Evolutionary conservation across 495 filamentous ascomycete genomes (phyloP).

Genomic region (Diplogelasinospora grovesii): DNA sequence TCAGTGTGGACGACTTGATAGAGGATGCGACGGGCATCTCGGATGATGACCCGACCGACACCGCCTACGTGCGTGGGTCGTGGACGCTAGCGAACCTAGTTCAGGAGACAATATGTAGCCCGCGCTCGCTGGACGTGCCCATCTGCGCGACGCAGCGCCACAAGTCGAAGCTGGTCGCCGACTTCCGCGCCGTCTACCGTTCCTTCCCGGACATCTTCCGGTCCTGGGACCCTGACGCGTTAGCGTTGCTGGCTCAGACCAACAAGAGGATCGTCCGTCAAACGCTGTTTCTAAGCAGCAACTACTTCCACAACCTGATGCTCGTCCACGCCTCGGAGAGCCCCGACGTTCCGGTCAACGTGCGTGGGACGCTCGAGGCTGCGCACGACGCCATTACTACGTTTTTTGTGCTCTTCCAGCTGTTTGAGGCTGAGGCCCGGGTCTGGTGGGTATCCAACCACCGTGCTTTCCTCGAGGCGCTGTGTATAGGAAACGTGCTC

Average conservation of each 20-base stretch:
- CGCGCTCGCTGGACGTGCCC: conserved; percentile 57
- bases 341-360: conserved; percentile 53
- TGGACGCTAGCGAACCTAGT: conserved; percentile 68
- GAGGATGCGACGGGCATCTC: conserved; percentile 43
- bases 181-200: conserved; percentile 55
- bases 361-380: conserved; percentile 59
- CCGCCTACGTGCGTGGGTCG: conserved; percentile 59
- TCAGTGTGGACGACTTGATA: conserved; percentile 57
- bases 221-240: conserved; percentile 49
- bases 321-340: conserved; percentile 57
- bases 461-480: conserved; percentile 61
- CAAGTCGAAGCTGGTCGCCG: conserved; percentile 53
- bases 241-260: conserved; percentile 40
- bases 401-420: conserved; percentile 59
- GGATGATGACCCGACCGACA: conserved; percentile 49
- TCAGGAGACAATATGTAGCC: conserved; percentile 59
- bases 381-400: conserved; percentile 55
- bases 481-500: conserved; percentile 45
- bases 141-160: conserved; percentile 52
- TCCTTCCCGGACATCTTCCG: conserved; percentile 58
- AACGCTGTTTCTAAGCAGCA: conserved; percentile 60
- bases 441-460: conserved; percentile 78
- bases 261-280: conserved; percentile 58
- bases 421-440: conserved; percentile 58
- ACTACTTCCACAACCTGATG: conserved; percentile 72